Evolutionary conservation across 768 basidiomycete species (phyloP).

Genomic region (Dentipellis sp.): DNA sequence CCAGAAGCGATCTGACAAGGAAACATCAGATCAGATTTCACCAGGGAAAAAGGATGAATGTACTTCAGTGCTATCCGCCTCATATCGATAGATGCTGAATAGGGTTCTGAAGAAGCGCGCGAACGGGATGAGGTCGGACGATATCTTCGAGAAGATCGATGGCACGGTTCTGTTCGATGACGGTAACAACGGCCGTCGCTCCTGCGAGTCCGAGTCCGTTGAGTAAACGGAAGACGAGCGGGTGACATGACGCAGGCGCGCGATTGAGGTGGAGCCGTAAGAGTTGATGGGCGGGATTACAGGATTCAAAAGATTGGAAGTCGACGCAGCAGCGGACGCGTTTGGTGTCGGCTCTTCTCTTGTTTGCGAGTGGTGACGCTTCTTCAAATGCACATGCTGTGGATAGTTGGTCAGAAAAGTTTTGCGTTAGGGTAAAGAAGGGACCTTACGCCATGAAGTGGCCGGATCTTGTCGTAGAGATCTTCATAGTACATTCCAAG

Average conservation of each 20-base stretch:
- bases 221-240: constrained; percentile 13
- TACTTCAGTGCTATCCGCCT: neutral
- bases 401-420: neutral
- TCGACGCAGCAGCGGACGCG: neutral
- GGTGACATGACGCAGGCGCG: constrained; percentile 11
- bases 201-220: constrained; percentile 10
- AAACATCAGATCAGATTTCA: neutral
- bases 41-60: neutral
- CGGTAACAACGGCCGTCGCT: constrained; percentile 32
- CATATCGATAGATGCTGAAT: constrained; percentile 1
- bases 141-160: constrained; percentile 9
- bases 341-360: neutral
- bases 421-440: neutral
- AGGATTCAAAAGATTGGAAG: constrained; percentile 29
- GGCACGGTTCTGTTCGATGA: neutral
- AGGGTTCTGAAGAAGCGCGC: constrained; percentile 5
- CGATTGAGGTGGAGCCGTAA: constrained; percentile 40
- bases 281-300: constrained; percentile 37
- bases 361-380: neutral
- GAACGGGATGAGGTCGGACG: constrained; percentile 20
- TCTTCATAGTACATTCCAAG: constrained; percentile 55
- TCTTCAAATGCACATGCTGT: neutral
- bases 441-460: constrained; percentile 41
- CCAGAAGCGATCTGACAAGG: neutral
- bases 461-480: constrained; percentile 45